phyloP scores from a whole-genome alignment of 176 grass and related monocot species.

The Hyparrhenia diplandra region DNA sequence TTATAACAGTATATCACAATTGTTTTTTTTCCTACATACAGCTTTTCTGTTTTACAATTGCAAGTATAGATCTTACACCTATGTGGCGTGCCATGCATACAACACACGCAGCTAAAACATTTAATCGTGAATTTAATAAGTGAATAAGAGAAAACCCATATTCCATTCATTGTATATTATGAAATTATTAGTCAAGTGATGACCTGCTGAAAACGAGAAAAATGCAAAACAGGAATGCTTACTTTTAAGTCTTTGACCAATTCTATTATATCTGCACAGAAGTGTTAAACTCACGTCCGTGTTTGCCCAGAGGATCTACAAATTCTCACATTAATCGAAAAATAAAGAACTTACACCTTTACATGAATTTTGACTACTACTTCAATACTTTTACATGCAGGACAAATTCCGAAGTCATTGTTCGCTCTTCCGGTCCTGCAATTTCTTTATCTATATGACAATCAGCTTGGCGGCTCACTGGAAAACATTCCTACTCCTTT shows the following conservation, averaged over 20 bases:
- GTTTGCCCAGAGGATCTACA: too few relatives aligned
- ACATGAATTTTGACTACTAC: not conserved
- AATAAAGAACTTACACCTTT: too few relatives aligned
- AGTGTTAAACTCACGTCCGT: too few relatives aligned
- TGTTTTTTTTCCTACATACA: not conserved
- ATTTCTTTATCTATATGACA: fast-evolving
- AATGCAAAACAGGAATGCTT: not conserved
- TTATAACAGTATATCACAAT: not conserved
- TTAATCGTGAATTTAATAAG: not conserved
- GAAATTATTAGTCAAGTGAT: not conserved
- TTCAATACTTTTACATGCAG: not conserved
- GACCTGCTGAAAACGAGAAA: not conserved
- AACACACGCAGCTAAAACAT: not conserved
- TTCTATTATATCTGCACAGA: too few relatives aligned
- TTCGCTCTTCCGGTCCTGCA: not conserved
- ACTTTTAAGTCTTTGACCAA: too few relatives aligned
- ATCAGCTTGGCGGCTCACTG: not conserved
- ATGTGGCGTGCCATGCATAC: not conserved
- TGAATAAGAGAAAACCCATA: not conserved
- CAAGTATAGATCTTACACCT: not conserved
- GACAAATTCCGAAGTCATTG: not conserved
- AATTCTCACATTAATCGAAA: too few relatives aligned
- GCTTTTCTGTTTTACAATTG: not conserved
- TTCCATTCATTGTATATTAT: not conserved
- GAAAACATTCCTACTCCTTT: not conserved